Evolutionary conservation across 805 yeast species (phyloP).

Genomic region (Saturnispora mendoncae): DNA sequence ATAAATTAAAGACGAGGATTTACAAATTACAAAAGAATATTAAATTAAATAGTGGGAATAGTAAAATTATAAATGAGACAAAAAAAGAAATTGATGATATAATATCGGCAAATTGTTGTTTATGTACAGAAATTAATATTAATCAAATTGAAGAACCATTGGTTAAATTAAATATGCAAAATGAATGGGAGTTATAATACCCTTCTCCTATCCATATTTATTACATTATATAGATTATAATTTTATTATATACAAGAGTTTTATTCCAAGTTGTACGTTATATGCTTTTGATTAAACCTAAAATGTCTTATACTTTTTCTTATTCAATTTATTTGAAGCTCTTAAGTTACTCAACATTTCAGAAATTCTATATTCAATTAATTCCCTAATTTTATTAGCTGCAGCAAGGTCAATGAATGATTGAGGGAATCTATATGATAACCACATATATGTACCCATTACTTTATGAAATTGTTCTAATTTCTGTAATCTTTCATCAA

Average conservation of each 20-base stretch:
- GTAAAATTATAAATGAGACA: conserved; percentile 24
- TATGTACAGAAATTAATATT: conserved; percentile 70
- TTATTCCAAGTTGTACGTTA: too few relatives aligned
- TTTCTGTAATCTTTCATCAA: conserved; percentile 26
- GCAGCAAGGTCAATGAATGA: conserved; percentile 68
- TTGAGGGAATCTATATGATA: conserved; percentile 78
- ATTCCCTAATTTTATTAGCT: conserved; percentile 57
- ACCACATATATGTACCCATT: conserved; percentile 70
- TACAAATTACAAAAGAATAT: conserved; percentile 42
- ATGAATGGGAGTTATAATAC: conserved; percentile 39
- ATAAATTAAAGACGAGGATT: conserved; percentile 53
- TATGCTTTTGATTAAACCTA: not conserved
- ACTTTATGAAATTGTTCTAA: conserved; percentile 63
- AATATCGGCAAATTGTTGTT: conserved; percentile 55
- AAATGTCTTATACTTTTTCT: conserved; percentile 17
- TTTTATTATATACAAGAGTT: conserved; percentile 1
- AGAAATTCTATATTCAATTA: conserved; percentile 56
- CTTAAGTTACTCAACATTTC: conserved; percentile 35
- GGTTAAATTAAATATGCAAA: conserved; percentile 32
- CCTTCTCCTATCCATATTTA: too few relatives aligned
- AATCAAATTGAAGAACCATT: conserved; percentile 60
- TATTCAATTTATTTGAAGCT: conserved; percentile 14
- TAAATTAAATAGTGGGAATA: conserved; percentile 30
- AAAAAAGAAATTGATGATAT: conserved; percentile 47
- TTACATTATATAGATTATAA: not conserved